phyloP scores from a whole-genome alignment of 139 green algal genomes.

The Zygnema circumcarinatum region DNA sequence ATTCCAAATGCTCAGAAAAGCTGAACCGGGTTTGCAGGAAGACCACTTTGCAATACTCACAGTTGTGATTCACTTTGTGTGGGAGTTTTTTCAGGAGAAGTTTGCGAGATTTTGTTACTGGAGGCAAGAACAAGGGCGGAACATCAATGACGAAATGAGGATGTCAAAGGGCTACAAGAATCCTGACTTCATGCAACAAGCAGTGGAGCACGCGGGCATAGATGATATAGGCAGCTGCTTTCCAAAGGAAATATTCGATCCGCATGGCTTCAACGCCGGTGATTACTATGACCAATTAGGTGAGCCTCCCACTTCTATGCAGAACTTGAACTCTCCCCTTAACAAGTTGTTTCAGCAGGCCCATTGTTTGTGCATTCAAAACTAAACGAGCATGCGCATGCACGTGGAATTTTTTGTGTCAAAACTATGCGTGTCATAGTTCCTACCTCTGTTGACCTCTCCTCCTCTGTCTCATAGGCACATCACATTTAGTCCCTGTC shows the following conservation, averaged over 20 bases:
- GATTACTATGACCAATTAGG: constrained; percentile 60
- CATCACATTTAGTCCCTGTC: not conserved
- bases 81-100: constrained; percentile 36
- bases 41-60: not conserved
- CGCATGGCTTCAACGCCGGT: constrained; percentile 9
- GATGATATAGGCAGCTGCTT: constrained; percentile 70
- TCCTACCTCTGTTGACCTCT: no score
- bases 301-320: constrained; percentile 5
- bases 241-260: constrained; percentile 62
- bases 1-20: no score
- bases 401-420: no score
- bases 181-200: constrained; percentile 77
- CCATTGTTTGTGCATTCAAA: not conserved
- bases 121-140: constrained; percentile 21
- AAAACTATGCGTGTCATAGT: no score
- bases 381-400: not conserved
- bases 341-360: not conserved
- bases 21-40: not conserved
- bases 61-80: constrained; percentile 3
- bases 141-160: constrained; percentile 42
- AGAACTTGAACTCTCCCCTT: not conserved
- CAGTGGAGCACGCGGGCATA: constrained; percentile 72
- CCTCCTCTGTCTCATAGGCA: not conserved
- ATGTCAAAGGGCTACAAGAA: constrained; percentile 71
- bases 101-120: constrained; percentile 42